Conservation (phyloP, 805 yeast species). For the Teunomyces pallodes region DNA sequence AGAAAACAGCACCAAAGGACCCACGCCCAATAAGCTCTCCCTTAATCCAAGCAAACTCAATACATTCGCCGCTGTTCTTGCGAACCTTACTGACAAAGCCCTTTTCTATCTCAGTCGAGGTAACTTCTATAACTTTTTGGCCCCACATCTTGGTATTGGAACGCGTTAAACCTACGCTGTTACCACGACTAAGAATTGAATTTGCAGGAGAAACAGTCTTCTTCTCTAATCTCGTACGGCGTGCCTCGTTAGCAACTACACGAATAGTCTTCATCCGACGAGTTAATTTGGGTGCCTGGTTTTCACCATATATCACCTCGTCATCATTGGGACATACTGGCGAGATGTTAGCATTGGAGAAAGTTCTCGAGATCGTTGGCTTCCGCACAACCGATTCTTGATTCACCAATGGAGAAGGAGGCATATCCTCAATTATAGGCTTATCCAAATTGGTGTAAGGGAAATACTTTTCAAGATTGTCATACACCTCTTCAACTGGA, state of each 20-base stretch:
- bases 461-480: constrained; percentile 86
- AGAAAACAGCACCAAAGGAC: constrained; percentile 89
- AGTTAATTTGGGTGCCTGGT: constrained; percentile 36
- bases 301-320: constrained; percentile 35
- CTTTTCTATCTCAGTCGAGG: constrained; percentile 61
- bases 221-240: constrained; percentile 32
- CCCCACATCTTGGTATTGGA: constrained; percentile 97
- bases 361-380: constrained; percentile 41
- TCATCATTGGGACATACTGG: constrained; percentile 32
- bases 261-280: constrained; percentile 86
- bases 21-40: constrained; percentile 97
- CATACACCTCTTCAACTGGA: constrained; percentile 89
- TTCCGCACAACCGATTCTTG: constrained; percentile 10
- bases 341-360: constrained; percentile 42
- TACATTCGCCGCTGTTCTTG: constrained; percentile 61
- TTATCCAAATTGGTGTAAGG: constrained; percentile 91
- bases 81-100: constrained; percentile 66
- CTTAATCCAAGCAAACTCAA: constrained; percentile 94
- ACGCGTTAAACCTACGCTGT: constrained; percentile 51
- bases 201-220: constrained; percentile 9
- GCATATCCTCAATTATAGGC: constrained; percentile 77
- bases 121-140: constrained; percentile 84
- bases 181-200: neutral
- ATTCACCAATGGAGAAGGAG: constrained; percentile 46
- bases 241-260: constrained; percentile 89